Evolutionary conservation across 371 early-diverging fungal species (phyloP).

Genomic region (Mycotypha africana): DNA sequence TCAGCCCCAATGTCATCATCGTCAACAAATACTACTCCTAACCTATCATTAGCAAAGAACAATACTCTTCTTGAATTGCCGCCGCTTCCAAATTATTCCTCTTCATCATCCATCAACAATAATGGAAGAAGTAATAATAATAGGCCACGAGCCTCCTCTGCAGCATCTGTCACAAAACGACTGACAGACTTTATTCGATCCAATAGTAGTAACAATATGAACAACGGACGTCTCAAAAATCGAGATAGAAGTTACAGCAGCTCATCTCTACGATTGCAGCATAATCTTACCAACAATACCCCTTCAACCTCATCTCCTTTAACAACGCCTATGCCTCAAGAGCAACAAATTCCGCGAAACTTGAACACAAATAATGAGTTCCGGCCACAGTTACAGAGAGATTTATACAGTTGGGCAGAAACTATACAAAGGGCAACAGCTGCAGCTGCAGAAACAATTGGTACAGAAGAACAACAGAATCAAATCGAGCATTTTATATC

Average conservation of each 20-base stretch:
- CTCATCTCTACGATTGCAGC: too few species aligned
- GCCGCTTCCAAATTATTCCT: neutral
- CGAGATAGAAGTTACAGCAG: slow-evolving; percentile 7
- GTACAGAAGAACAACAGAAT: slow-evolving; percentile 1
- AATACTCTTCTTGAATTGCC: too few species aligned
- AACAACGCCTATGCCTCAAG: neutral
- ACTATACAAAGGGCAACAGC: slow-evolving; percentile 1
- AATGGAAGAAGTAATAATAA: too few species aligned
- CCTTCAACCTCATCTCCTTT: neutral
- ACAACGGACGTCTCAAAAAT: too few species aligned
- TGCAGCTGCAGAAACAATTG: neutral
- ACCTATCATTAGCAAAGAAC: too few species aligned
- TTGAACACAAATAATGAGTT: neutral
- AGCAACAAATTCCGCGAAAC: neutral
- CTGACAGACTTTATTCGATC: slow-evolving; percentile 18
- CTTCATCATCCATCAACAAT: neutral
- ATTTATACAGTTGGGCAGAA: slow-evolving; percentile 4
- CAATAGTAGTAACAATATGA: slow-evolving; percentile 2
- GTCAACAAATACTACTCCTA: slow-evolving; percentile 11
- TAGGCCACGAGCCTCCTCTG: slow-evolving; percentile 17
- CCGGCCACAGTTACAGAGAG: neutral
- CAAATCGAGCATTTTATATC: too few species aligned
- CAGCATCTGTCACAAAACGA: slow-evolving; percentile 19
- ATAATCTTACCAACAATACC: too few species aligned
- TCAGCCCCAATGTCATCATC: slow-evolving; percentile 5